Percentiles rank a stretch among this genome's conserved stretches.
Conservation (phyloP, 306 rosid genomes). For the Cucumis sativus region Cucumber_9930_V3 NC_026657.2:39141501-39142000, state of each 20-base stretch:
- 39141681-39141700: slow-evolving; percentile 1
- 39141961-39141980: background rate
- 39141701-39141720: background rate
- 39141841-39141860: slow-evolving; percentile 88
- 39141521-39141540: background rate
- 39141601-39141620: background rate
- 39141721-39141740: background rate
- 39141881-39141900: slow-evolving; percentile 99
- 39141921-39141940: background rate
- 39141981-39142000: background rate
- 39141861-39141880: slow-evolving; percentile 73
- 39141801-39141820: slow-evolving; percentile 81
- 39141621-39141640: background rate
- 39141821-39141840: slow-evolving; percentile 69
- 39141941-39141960: background rate
- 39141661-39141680: background rate
- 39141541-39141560: background rate
- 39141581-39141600: background rate
- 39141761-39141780: slow-evolving; percentile 65
- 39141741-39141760: background rate
- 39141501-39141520: background rate
- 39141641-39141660: background rate
- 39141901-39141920: slow-evolving; percentile 62
- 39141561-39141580: background rate
- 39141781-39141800: slow-evolving; percentile 89